Evolutionary conservation across 495 filamentous ascomycete genomes (phyloP).

Genomic region (Penicillium manginii): DNA sequence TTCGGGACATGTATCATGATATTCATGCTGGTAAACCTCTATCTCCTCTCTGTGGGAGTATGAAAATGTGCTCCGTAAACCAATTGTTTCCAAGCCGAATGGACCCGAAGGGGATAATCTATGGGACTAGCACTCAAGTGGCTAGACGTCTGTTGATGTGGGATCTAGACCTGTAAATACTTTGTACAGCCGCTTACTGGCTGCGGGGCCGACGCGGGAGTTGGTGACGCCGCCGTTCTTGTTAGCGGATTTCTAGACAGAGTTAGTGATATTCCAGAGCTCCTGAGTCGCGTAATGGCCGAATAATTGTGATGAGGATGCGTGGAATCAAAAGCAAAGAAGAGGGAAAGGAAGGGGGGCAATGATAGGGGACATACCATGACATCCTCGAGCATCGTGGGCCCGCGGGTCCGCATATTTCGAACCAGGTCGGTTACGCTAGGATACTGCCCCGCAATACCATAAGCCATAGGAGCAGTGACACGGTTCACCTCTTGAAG

Average conservation of each 20-base stretch:
- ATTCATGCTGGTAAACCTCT: not conserved
- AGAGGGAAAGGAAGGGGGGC: slow-evolving; percentile 5
- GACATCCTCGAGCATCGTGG: slow-evolving; percentile 62
- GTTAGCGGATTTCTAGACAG: slow-evolving; percentile 62
- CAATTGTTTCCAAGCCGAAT: not conserved
- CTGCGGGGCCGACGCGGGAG: slow-evolving; percentile 65
- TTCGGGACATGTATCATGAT: not conserved
- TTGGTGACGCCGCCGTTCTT: slow-evolving; percentile 68
- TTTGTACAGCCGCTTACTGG: slow-evolving; percentile 74
- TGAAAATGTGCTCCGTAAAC: not conserved
- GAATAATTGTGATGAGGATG: not conserved
- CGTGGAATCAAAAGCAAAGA: not conserved
- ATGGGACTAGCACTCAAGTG: slow-evolving; percentile 6
- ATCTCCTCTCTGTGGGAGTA: not conserved
- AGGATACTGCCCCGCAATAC: slow-evolving; percentile 65
- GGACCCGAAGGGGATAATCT: not conserved
- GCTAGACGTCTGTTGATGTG: slow-evolving; percentile 67
- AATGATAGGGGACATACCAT: slow-evolving; percentile 41
- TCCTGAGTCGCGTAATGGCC: not conserved
- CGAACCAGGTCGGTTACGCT: slow-evolving; percentile 58
- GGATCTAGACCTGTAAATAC: slow-evolving; percentile 74
- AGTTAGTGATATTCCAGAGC: slow-evolving; percentile 14
- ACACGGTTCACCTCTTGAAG: slow-evolving; percentile 76
- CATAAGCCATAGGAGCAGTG: slow-evolving; percentile 73
- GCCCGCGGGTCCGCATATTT: slow-evolving; percentile 63